Base-by-base conservation (phyloP, 177 flowering plant species). In the Tripterygium wilfordii region DNA sequence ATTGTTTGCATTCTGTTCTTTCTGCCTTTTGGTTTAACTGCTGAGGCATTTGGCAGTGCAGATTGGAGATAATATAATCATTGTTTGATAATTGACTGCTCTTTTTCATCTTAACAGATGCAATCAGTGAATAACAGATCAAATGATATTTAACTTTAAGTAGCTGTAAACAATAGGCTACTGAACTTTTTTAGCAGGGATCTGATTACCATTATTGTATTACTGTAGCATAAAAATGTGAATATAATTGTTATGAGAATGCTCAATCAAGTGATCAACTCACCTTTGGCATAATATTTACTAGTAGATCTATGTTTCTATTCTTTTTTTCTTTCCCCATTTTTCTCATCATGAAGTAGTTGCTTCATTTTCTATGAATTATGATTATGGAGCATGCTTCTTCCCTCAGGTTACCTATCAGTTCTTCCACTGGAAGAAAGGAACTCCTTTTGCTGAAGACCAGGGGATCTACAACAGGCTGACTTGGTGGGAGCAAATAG, bases 401-500 rank as follows among this genome's bases (percentile, higher is more conserved):
- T 53, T 26, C 28, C 27, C 56, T 45, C 65, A 91, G 96, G 74
- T 91, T 8, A 88, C 98, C 6, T 92, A 86, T 63, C 83, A 82
- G 43, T 92, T 63, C 63, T 92, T 92, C 61, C 98, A 92, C 61
- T 92, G 98, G 98, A 88, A 80, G 79, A 92, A 88, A 58, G 96
- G 98, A 56, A 92, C 96, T 15, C 96, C 98, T n/a, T 92, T 88
- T 80, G 82, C 94, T 51, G 98, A 88, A 38, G 98, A 91, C 45
- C 98, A 91, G 65, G 98, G 98, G 23, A 82, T 91, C 44, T 88
- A 88, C 68, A 91, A 91, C 56, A 52, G 82, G 12, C 64, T 88
- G 77, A 91, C 95, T 35, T 88, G 98, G 98, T 91, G 98, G 96
- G 98, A 91, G 74, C 96, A 88, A 63, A 74, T 90, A 16, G 98